These are phyloP conservation scores for Dactylis glomerata DNA, from an alignment of 176 grass and related monocot species.

Conservation along the genomic window DNA sequence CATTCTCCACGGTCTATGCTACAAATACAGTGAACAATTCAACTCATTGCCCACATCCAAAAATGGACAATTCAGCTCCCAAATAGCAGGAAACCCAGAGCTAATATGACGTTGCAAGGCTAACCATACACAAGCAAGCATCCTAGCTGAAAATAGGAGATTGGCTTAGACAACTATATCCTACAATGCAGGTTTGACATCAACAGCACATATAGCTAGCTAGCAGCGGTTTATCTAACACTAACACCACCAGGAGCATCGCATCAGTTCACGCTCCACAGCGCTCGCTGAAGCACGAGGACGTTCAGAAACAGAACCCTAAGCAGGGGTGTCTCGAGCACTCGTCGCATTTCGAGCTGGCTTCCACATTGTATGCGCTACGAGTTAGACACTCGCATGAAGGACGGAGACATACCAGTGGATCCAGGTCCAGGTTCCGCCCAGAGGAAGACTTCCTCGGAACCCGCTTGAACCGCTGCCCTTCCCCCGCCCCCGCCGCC, in stretches of 20 bases:
- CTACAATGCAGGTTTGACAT: conserved; percentile 24
- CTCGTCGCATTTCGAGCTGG: conserved; percentile 10
- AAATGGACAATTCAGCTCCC: not conserved
- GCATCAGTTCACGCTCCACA: too few species aligned
- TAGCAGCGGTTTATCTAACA: not conserved
- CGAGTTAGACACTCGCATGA: not conserved
- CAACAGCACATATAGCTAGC: not conserved
- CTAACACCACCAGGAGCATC: not conserved
- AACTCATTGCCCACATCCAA: not conserved
- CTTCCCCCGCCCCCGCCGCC: conserved; percentile 46
- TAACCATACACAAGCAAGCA: not conserved
- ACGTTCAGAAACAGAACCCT: conserved; percentile 30
- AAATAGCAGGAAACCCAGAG: not conserved
- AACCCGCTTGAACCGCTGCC: conserved; percentile 79
- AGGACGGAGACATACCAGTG: conserved; percentile 49
- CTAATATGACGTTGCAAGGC: not conserved
- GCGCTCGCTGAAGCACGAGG: too few species aligned
- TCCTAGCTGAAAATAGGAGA: not conserved
- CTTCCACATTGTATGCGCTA: not conserved
- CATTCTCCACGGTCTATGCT: not conserved
- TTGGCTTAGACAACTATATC: not conserved
- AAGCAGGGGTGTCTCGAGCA: not conserved
- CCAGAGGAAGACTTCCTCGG: conserved; percentile 42
- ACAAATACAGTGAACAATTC: not conserved
- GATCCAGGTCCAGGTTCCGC: conserved; percentile 62